Evolutionary conservation across 768 basidiomycete species (phyloP), one percentile per base, ranked within the genome.

Genomic region (Arthromyces matolae): DNA sequence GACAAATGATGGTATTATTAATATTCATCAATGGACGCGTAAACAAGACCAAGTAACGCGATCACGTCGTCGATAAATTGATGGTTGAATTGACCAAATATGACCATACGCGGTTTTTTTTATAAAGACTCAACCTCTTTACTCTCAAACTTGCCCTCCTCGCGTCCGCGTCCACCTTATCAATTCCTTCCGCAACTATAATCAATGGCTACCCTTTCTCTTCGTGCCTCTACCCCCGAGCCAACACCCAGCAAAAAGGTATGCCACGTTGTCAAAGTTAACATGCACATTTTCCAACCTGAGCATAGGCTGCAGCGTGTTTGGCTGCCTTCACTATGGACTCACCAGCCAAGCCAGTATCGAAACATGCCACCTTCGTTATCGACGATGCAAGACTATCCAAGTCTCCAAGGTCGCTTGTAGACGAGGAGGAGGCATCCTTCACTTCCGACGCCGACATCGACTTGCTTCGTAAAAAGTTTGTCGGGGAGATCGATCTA

Each of bases 401-500:
- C 24, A 42, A 53, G 14, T 60, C 53, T 10, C 57, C 55, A 10
- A 47, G 48, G 31, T 56, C 55, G 4, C 36, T 57, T 23, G 14
- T 42, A 25, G 51, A 55, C 23, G 55, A 50, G 16, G 54, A 55
- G 12, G 52, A 54, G 35, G 23, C 20, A 38, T 6, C 25, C 8
- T 43, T 16, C 3, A 35, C n/a, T 9, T 22, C 33, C 5, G 51
- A 57, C 4, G 48, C 46, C 7, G 40, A 53, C 14, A 47, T 55
- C 1, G 53, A 45, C 4, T 10, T 47, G 22, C n/a, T 56, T 10
- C 73, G 79, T 20, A 69, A 64, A 53, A 72, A 73, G 49, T 88
- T 83, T 59, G 86, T 89, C 22, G 86, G 88, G 23, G 83, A 88
- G 27, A 66, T 87, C 23, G 75, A 85, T 48, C 74, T 88, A 35